Conservation (phyloP, 1,139 yeast species). For the Groenewaldozyma auringiensis region DNA sequence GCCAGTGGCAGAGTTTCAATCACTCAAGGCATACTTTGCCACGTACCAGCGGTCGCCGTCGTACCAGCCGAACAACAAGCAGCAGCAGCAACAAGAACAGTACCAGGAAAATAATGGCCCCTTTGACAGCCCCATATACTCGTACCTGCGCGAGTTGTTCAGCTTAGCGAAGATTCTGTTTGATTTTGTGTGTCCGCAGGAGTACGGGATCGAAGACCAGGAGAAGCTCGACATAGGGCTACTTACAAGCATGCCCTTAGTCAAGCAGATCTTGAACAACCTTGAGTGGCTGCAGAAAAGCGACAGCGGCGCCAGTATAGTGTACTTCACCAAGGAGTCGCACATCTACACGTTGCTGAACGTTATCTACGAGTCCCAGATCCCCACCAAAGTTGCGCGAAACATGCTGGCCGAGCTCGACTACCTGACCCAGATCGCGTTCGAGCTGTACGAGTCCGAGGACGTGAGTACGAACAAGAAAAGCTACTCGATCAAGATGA, state of each 20-base stretch:
- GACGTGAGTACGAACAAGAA: constrained; percentile 54
- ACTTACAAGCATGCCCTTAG: constrained; percentile 87
- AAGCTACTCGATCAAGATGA: constrained; percentile 79
- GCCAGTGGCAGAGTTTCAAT: constrained; percentile 23
- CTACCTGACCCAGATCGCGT: constrained; percentile 87
- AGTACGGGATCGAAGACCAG: constrained; percentile 92
- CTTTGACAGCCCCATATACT: constrained; percentile 75
- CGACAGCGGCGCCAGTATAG: constrained; percentile 73
- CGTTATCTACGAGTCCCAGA: constrained; percentile 85
- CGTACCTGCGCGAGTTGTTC: constrained; percentile 78
- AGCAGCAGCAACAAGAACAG: not conserved
- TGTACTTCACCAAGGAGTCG: constrained; percentile 93
- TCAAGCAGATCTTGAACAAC: constrained; percentile 77
- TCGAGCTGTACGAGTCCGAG: constrained; percentile 78
- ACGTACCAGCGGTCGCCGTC: not conserved
- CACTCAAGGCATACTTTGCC: constrained; percentile 16
- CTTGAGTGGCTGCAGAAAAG: constrained; percentile 71
- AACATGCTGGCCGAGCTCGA: constrained; percentile 96
- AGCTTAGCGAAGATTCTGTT: constrained; percentile 85
- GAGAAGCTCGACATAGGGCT: constrained; percentile 95
- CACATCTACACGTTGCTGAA: constrained; percentile 92
- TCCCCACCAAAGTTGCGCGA: constrained; percentile 89
- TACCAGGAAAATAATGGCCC: constrained; percentile 25
- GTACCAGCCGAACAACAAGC: not conserved
- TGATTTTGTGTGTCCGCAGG: constrained; percentile 98